phyloP scores from a whole-genome alignment of 1,284 basidiomycete genomes.

The Sporisorium scitamineum region DNA sequence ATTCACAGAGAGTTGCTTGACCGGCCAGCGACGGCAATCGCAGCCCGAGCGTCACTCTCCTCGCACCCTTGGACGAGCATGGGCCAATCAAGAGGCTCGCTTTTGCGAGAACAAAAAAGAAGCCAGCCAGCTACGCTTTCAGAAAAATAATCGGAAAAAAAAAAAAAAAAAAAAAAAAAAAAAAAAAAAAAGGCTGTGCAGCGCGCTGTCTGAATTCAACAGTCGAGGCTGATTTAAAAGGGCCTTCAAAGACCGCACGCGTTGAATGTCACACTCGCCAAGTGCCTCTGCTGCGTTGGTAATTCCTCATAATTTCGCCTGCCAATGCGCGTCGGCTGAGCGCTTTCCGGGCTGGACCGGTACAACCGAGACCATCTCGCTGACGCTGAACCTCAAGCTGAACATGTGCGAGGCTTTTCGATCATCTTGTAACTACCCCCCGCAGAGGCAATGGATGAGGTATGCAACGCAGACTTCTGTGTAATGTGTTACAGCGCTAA shows the following conservation, averaged over 20 bases:
- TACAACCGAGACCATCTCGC: conserved; percentile 17
- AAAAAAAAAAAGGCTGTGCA: not conserved
- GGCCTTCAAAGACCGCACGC: conserved; percentile 26
- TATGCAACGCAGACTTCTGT: not conserved
- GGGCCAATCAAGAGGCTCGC: conserved; percentile 44
- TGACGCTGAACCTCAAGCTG: not conserved
- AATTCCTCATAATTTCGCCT: conserved; percentile 43
- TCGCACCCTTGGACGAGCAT: conserved; percentile 11
- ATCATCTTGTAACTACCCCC: not conserved
- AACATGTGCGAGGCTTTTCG: not conserved
- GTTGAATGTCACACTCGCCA: not conserved
- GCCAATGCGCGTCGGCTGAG: not conserved
- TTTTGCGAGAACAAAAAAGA: conserved; percentile 22
- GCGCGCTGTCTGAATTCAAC: not conserved
- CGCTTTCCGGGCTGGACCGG: conserved; percentile 13
- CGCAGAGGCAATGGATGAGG: not conserved
- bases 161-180: not conserved
- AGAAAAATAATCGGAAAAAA: too few species aligned
- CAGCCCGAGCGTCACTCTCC: conserved; percentile 20
- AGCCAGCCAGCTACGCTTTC: not conserved
- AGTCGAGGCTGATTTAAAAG: not conserved
- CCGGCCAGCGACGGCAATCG: conserved; percentile 44
- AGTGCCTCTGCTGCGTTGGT: conserved; percentile 12
- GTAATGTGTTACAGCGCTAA: not conserved
- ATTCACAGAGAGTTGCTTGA: conserved; percentile 26